Evolutionary conservation across 495 filamentous ascomycete species (phyloP).

Genomic region (Glonium stellatum): DNA sequence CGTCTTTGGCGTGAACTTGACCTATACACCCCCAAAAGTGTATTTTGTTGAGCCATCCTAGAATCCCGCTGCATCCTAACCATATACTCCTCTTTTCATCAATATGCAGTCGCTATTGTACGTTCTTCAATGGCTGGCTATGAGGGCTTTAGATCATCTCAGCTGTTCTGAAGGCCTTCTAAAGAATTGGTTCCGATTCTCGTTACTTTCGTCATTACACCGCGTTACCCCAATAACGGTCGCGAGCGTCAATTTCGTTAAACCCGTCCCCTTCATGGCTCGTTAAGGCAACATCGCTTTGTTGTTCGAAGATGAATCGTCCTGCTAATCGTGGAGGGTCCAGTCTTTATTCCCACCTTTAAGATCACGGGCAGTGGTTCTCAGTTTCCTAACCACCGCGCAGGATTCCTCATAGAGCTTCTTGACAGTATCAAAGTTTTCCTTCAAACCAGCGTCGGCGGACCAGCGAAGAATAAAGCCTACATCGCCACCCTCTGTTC

Average conservation of each 20-base stretch:
- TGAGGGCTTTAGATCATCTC: not conserved
- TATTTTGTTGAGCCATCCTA: too few species aligned
- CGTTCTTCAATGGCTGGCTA: not conserved
- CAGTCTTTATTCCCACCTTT: not conserved
- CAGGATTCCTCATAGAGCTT: conserved; percentile 34
- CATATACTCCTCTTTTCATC: not conserved
- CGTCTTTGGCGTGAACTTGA: too few species aligned
- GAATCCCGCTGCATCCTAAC: not conserved
- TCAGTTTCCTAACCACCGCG: conserved; percentile 26
- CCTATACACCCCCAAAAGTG: too few species aligned
- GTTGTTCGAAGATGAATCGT: not conserved
- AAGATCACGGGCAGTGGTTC: not conserved
- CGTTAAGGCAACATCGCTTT: not conserved
- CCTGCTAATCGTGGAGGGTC: not conserved
- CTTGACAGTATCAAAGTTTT: conserved; percentile 38
- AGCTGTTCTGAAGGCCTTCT: not conserved
- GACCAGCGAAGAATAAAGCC: conserved; percentile 30
- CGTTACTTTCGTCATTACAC: not conserved
- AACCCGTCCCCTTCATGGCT: not conserved
- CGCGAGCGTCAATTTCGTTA: not conserved
- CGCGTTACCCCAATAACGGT: not conserved
- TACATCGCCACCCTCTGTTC: conserved; percentile 37
- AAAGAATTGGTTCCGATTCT: not conserved
- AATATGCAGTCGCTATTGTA: not conserved
- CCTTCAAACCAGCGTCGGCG: conserved; percentile 39